These are phyloP conservation scores for Baudoinia panamericana DNA, from an alignment of 495 filamentous ascomycete genomes.

Conservation along the genomic window DNA sequence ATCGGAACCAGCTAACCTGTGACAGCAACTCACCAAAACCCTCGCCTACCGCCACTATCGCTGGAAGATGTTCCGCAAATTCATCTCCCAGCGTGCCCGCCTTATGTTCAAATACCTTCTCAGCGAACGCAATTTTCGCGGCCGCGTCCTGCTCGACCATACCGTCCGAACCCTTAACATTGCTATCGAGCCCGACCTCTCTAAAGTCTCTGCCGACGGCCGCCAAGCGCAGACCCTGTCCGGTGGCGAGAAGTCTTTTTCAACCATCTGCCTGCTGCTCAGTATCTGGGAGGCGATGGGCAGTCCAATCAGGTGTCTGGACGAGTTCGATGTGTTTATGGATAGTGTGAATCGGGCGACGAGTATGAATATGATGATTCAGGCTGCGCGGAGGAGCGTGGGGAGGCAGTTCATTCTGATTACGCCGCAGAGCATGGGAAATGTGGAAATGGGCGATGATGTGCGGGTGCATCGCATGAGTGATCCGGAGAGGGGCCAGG, in stretches of 20 bases:
- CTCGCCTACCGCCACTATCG: constrained; percentile 57
- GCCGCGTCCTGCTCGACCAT: constrained; percentile 67
- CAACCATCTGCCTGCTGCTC: constrained; percentile 83
- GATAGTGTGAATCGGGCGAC: constrained; percentile 89
- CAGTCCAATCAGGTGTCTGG: constrained; percentile 80
- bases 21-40: constrained; percentile 42
- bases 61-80: constrained; percentile 67
- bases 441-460: constrained; percentile 51
- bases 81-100: constrained; percentile 72
- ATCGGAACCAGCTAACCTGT: not conserved
- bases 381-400: constrained; percentile 67
- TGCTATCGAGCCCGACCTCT: constrained; percentile 70
- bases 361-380: constrained; percentile 91
- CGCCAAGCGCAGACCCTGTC: constrained; percentile 82
- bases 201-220: constrained; percentile 46
- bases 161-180: constrained; percentile 57
- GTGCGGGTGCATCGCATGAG: constrained; percentile 50
- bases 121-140: constrained; percentile 76
- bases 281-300: constrained; percentile 98
- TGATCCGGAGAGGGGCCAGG: constrained; percentile 35
- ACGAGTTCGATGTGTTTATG: constrained; percentile 99
- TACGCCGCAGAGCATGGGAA: constrained; percentile 79
- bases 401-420: constrained; percentile 94
- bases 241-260: constrained; percentile 95
- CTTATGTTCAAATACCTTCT: constrained; percentile 79